Evolutionary conservation across 1,284 basidiomycete species (phyloP), one percentile per base, ranked within the genome.

Genomic region (Vanrija pseudolonga): DNA sequence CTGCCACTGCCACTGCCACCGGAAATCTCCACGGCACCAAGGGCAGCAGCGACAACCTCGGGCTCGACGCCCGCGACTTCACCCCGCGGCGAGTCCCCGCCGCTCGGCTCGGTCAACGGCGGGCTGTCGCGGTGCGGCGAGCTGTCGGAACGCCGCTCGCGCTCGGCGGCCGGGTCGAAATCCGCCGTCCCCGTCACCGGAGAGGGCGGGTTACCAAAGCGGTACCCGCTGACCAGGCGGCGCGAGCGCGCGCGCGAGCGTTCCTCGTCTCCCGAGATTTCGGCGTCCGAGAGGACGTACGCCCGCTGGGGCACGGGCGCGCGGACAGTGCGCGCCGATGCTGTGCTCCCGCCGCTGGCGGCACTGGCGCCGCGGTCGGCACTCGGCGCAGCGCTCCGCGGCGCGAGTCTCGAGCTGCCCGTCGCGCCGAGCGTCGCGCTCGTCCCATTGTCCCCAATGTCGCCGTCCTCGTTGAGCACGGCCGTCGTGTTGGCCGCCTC

Each of bases 161-260:
- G n/a, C n/a, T n/a, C 26, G 20, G 24, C 57, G 2, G 26, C 19
- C 5, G 18, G 6, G 12, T 51, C 50, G 6, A 26, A n/a, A 24
- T 49, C 47, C 11, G 23, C 45, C 20, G 22, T 20, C 17, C 50
- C 38, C 2, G 55, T 49, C 37, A 60, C 40, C 0, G 66, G 59
- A 7, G 60, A 64, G 19, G 65, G 66, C 1, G 73, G 73, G 46
- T 72, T 68, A 11, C 73, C 75, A 49, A 76, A 72, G 6, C 71
- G 51, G 53, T 76, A 76, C 3, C 75, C 75, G 3, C 68, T 71
- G 2, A 76, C 59, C 3, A 76, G 59, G 2, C 69, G 64, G 38
- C 68, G 63, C 0, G 67, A 69, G 11, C 73, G 66, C 4, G 69
- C 62, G 2, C 61, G 61, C 2, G 63, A 66, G 6, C 69, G 47